Percentiles rank a stretch among this genome's conserved stretches.
Conservation (phyloP, 179 eudicot genomes). For the Beta macrorhiza region DNA sequence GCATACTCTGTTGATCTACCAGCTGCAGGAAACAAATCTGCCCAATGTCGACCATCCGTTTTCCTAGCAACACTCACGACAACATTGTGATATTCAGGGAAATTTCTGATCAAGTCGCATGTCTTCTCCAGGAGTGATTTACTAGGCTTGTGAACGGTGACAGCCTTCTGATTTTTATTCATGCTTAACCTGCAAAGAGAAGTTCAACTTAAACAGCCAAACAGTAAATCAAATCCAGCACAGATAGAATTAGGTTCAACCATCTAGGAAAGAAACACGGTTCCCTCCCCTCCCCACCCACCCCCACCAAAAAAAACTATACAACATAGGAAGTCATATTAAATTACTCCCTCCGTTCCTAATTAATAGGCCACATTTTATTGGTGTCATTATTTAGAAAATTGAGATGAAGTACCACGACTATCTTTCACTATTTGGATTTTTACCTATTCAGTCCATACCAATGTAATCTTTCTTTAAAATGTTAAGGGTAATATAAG, state of each 20-base stretch:
- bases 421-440: too few relatives aligned
- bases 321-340: background rate
- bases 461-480: too few relatives aligned
- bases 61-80: slow-evolving; percentile 98
- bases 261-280: too few relatives aligned
- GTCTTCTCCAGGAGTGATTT: slow-evolving; percentile 84
- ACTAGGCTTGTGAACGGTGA: slow-evolving; percentile 35
- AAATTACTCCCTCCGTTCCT: background rate
- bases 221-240: background rate
- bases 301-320: slow-evolving; percentile 12
- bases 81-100: slow-evolving; percentile 89
- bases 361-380: too few relatives aligned
- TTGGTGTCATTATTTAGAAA: too few relatives aligned
- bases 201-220: slow-evolving; percentile 10
- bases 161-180: slow-evolving; percentile 50
- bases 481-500: too few relatives aligned
- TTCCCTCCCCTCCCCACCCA: too few relatives aligned
- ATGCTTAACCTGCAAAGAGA: slow-evolving; percentile 56
- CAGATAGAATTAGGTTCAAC: background rate
- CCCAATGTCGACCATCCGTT: slow-evolving; percentile 98
- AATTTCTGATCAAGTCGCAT: slow-evolving; percentile 83
- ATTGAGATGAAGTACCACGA: too few relatives aligned
- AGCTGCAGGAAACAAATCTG: slow-evolving; percentile 86
- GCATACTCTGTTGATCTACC: slow-evolving; percentile 97
- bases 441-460: too few relatives aligned